Evolutionary conservation across 768 basidiomycete genomes (phyloP), one percentile per base, ranked within the genome.

Genomic region (Lentinula boryana): DNA sequence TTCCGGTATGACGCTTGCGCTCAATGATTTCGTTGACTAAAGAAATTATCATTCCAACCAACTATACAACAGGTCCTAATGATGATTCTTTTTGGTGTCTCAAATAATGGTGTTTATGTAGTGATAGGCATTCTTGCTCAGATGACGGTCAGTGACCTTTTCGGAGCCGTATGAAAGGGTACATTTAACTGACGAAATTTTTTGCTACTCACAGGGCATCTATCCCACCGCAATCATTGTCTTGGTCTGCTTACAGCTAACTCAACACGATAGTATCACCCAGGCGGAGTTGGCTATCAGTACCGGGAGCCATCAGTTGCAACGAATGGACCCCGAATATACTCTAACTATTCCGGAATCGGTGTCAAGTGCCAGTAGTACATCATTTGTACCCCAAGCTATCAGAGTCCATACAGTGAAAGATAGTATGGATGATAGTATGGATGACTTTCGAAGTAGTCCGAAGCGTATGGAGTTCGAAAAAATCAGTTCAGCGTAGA

Each of bases 151-250:
- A 54, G 53, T 54, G 35, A 32, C 3, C 38, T 10, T 54, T 27
- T 27, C 27, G 3, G 27, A 3, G 27, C 35, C n/a, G 15, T 5
- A 33, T 9, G 8, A 51, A 32, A 6, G 21, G 21, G 4, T 9
- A 8, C 16, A 21, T 18, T 23, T 8, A 18, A 23, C 16, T 21
- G 21, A 48, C 41, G 16, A 16, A 16, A 7, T 5, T 52, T 52
- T 27, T 6, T 4, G 33, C 12, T 32, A 4, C 16, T 3, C 33
- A 23, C 21, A 54, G 53, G 53, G 53, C 38, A 54, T 54, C n/a
- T 54, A 54, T 15, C 53, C 53, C 6, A 54, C 53, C 36, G 53
- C 53, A 13, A 54, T 54, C 53, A 54, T 54, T 12, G 53, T 54
- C n/a, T 21, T 54, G 13, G 35, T 54, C 12, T 54, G 53, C 33